A percentile compares a stretch with the other conserved stretches of the same genome.
Evolutionary conservation across 2,329 filamentous ascomycete species (phyloP).

Genomic region (Alternaria triticimaculans): DNA sequence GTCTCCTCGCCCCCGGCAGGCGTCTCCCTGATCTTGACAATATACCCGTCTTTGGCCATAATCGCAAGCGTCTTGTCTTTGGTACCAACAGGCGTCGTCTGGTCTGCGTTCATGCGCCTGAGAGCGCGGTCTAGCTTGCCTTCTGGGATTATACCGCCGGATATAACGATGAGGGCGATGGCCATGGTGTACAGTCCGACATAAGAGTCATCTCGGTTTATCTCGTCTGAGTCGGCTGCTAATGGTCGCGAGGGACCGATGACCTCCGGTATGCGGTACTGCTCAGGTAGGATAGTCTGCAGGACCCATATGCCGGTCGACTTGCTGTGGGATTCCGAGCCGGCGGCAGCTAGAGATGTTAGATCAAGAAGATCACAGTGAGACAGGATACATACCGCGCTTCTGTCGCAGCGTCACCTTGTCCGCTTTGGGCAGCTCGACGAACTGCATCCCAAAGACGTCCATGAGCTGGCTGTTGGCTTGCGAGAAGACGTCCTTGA

Average conservation of each 20-base stretch:
- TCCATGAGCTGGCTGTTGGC: slow-evolving; percentile 75
- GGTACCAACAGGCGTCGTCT: slow-evolving; percentile 73
- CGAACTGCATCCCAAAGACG: slow-evolving; percentile 91
- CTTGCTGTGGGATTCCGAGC: slow-evolving; percentile 57
- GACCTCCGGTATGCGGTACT: slow-evolving; percentile 70
- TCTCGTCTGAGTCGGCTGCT: slow-evolving; percentile 54
- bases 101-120: slow-evolving; percentile 74
- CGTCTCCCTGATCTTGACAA: slow-evolving; percentile 75
- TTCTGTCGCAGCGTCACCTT: slow-evolving; percentile 82
- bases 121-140: slow-evolving; percentile 80
- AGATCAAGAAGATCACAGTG: background rate
- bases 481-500: slow-evolving; percentile 76
- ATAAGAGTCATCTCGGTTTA: slow-evolving; percentile 77
- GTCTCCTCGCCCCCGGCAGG: slow-evolving; percentile 76
- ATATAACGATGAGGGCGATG: slow-evolving; percentile 76
- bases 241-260: slow-evolving; percentile 72
- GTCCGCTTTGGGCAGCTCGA: slow-evolving; percentile 80
- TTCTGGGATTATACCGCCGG: slow-evolving; percentile 75
- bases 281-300: slow-evolving; percentile 71
- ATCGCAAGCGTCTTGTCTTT: slow-evolving; percentile 77
- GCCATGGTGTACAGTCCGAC: slow-evolving; percentile 80
- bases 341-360: slow-evolving; percentile 56
- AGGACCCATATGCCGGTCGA: slow-evolving; percentile 78
- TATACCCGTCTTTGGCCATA: slow-evolving; percentile 82
- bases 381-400: slow-evolving; percentile 62